phyloP scores from a whole-genome alignment of 176 grass and related monocot genomes.

The Juncus inflexus region DNA sequence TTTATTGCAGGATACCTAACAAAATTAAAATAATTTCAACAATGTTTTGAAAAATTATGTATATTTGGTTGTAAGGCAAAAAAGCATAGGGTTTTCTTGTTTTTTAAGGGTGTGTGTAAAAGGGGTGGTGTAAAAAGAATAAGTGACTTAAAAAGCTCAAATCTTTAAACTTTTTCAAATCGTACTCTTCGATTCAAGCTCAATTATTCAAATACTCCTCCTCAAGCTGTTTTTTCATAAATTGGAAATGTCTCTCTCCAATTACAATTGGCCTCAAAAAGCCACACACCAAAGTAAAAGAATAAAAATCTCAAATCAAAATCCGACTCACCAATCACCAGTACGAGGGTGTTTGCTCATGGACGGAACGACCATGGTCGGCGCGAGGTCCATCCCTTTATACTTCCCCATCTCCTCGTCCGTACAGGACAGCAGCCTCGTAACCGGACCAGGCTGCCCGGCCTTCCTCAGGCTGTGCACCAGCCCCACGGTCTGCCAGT shows the following conservation, averaged over 20 bases:
- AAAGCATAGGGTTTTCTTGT: too few species aligned
- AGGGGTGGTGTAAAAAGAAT: too few species aligned
- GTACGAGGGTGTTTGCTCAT: conserved; percentile 85
- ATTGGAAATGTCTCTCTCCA: too few species aligned
- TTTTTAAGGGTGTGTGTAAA: too few species aligned
- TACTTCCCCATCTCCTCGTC: conserved; percentile 60
- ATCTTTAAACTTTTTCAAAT: background rate
- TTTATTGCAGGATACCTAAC: conserved; percentile 93
- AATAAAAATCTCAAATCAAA: background rate
- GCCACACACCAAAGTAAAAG: background rate
- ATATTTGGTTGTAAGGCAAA: too few species aligned
- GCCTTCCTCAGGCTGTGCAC: conserved; percentile 87
- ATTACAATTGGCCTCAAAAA: too few species aligned
- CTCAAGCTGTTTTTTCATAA: too few species aligned
- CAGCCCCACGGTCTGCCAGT: conserved; percentile 93
- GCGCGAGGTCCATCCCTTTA: conserved; percentile 64
- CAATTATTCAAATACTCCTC: too few species aligned
- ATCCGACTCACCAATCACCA: conserved; percentile 60
- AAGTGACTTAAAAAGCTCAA: background rate
- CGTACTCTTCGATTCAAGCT: too few species aligned
- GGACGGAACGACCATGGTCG: conserved; percentile 78
- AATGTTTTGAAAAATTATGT: too few species aligned
- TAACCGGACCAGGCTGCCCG: conserved; percentile 64
- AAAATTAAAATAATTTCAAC: conserved; percentile 15
- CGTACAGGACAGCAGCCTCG: conserved; percentile 76